These are phyloP conservation scores for Thuja plicata DNA, from an alignment of 83 land plant species.

Conservation along the genomic window DNA sequence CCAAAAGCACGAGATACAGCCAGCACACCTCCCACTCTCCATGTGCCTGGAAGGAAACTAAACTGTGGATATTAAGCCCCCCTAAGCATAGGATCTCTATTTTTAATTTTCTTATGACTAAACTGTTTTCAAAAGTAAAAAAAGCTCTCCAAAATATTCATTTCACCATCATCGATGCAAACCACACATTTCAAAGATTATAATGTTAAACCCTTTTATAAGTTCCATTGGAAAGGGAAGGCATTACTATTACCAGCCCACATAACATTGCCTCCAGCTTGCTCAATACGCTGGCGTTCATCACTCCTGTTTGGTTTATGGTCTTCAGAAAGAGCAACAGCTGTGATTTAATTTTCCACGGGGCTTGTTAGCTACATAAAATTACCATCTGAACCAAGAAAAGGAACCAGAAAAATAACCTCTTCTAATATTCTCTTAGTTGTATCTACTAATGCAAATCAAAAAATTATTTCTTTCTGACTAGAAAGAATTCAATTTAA, in stretches of 20 bases:
- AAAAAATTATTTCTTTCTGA: not conserved
- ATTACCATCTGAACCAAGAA: not conserved
- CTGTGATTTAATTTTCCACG: conserved; percentile 26
- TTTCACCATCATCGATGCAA: not conserved
- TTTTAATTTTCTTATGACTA: not conserved
- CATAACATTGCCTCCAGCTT: conserved; percentile 88
- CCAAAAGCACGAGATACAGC: conserved; percentile 95
- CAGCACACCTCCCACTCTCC: conserved; percentile 90
- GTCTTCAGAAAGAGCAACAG: conserved; percentile 78
- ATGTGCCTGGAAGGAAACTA: conserved; percentile 58
- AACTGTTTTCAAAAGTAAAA: not conserved
- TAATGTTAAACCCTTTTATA: not conserved
- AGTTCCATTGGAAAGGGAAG: not conserved
- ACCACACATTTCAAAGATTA: not conserved
- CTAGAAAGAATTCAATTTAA: not conserved
- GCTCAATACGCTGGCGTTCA: conserved; percentile 87
- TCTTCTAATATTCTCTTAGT: not conserved
- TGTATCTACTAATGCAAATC: not conserved
- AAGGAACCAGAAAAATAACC: not conserved
- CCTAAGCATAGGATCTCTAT: not conserved
- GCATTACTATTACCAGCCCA: conserved; percentile 67
- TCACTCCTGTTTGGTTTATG: conserved; percentile 92
- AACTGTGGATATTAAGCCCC: not conserved
- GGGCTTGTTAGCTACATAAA: not conserved
- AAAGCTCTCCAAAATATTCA: not conserved